phyloP scores from a whole-genome alignment of 169 alveolate species.

The Plasmodium adleri region DNA sequence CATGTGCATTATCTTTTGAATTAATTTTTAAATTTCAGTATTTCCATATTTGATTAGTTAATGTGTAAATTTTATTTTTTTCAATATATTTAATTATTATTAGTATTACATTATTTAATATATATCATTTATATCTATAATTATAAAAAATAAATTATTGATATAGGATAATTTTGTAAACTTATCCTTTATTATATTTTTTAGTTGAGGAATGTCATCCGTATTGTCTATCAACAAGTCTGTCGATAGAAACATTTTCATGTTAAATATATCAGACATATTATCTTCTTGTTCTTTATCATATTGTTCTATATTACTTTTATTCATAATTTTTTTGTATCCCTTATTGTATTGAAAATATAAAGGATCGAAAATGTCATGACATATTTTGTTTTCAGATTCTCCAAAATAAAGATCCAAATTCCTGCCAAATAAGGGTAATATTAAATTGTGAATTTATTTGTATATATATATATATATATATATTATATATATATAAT shows the following conservation, averaged over 20 bases:
- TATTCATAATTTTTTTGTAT: constrained; percentile 9
- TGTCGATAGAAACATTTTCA: constrained; percentile 46
- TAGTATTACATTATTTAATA: too few species aligned
- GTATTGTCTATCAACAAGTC: constrained; percentile 63
- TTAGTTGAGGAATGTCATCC: constrained; percentile 13
- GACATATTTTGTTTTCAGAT: constrained; percentile 26
- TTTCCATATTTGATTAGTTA: too few species aligned
- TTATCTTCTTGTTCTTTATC: constrained; percentile 8
- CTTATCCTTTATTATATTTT: constrained; percentile 37
- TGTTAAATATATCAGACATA: not conserved
- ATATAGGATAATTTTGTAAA: constrained; percentile 17
- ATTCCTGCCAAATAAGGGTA: constrained; percentile 27
- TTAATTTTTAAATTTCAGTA: too few species aligned
- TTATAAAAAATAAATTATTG: constrained; percentile 62
- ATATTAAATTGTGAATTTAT: too few species aligned
- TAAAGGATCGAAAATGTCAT: constrained; percentile 38
- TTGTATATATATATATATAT: not conserved
- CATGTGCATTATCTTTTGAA: not conserved
- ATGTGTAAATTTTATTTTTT: too few species aligned
- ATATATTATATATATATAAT: not conserved
- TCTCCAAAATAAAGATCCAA: constrained; percentile 50
- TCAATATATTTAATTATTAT: too few species aligned
- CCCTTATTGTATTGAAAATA: constrained; percentile 30
- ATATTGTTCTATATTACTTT: not conserved
- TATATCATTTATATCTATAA: constrained; percentile 5